Conservation (phyloP, 495 filamentous ascomycete genomes). For the Annulohypoxylon moriforme region DNA sequence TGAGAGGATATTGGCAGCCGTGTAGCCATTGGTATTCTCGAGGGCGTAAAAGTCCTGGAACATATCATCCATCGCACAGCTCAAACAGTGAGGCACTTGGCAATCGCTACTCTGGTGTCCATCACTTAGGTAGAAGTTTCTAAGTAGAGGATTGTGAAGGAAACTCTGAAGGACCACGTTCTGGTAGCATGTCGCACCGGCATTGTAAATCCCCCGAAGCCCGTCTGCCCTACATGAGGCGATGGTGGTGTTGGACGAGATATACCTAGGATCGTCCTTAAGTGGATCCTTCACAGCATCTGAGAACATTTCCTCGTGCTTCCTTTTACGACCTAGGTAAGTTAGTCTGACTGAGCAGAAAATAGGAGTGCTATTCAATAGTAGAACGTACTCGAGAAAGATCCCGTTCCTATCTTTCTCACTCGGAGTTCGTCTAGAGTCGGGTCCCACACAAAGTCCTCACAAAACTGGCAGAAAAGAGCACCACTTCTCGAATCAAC, state of each 20-base stretch:
- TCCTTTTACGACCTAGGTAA: conserved; percentile 64
- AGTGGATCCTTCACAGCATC: conserved; percentile 63
- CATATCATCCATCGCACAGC: conserved; percentile 89
- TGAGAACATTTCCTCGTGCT: conserved; percentile 68
- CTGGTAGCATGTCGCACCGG: conserved; percentile 94
- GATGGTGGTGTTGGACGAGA: conserved; percentile 68
- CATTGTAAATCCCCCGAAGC: conserved; percentile 90
- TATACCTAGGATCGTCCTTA: conserved; percentile 69
- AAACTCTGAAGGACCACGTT: conserved; percentile 89
- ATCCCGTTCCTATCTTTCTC: conserved; percentile 65
- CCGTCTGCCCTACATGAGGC: conserved; percentile 77
- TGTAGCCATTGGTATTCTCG: conserved; percentile 85
- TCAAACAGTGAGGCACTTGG: conserved; percentile 74
- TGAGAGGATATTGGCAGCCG: conserved; percentile 81
- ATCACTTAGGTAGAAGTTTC: conserved; percentile 86
- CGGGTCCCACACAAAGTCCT: conserved; percentile 89
- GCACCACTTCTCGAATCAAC: conserved; percentile 82
- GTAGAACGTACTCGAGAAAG: conserved; percentile 56
- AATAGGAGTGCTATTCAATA: background rate
- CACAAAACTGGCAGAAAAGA: conserved; percentile 84
- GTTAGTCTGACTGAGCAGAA: background rate
- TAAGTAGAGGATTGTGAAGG: conserved; percentile 86
- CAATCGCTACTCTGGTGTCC: conserved; percentile 81
- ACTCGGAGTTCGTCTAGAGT: conserved; percentile 78
- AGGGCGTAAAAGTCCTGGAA: conserved; percentile 88